Evolutionary conservation across 2,329 filamentous ascomycete species (phyloP).

Genomic region (Lasiodiplodia citricola): DNA sequence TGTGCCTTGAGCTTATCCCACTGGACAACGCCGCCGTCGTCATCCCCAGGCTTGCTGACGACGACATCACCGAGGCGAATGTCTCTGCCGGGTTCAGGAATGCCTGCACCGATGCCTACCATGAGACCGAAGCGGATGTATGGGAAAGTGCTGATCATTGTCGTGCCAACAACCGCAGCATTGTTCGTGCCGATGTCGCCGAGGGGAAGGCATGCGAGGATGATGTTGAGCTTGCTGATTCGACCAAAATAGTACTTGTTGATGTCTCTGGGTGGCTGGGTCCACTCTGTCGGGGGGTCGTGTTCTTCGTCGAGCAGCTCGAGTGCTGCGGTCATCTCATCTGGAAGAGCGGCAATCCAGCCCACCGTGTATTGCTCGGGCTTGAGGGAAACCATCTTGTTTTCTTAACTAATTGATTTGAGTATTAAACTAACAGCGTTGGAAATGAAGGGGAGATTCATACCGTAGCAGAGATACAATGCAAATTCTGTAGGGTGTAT

Average conservation of each 20-base stretch:
- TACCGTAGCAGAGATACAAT: no score
- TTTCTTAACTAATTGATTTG: no score
- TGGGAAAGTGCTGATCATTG: slow-evolving; percentile 27
- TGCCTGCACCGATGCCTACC: slow-evolving; percentile 35
- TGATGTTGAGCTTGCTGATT: background rate
- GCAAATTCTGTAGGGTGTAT: no score
- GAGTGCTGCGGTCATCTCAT: background rate
- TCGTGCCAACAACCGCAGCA: background rate
- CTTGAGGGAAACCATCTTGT: background rate
- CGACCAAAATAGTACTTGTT: background rate
- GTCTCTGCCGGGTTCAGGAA: slow-evolving; percentile 29
- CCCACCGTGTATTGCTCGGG: background rate
- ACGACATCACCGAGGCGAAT: slow-evolving; percentile 38
- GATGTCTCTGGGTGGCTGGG: background rate
- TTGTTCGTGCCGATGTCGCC: background rate
- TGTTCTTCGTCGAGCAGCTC: slow-evolving; percentile 4
- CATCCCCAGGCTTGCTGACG: slow-evolving; percentile 30
- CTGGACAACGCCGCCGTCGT: slow-evolving; percentile 34
- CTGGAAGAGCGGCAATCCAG: background rate
- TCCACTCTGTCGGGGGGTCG: background rate
- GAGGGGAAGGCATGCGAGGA: slow-evolving; percentile 24
- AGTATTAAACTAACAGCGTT: no score
- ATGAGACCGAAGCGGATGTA: slow-evolving; percentile 31
- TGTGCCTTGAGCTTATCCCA: slow-evolving; percentile 33
- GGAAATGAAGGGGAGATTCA: no score